phyloP scores from a whole-genome alignment of 495 filamentous ascomycete genomes.

The Penicillium lagena region DNA sequence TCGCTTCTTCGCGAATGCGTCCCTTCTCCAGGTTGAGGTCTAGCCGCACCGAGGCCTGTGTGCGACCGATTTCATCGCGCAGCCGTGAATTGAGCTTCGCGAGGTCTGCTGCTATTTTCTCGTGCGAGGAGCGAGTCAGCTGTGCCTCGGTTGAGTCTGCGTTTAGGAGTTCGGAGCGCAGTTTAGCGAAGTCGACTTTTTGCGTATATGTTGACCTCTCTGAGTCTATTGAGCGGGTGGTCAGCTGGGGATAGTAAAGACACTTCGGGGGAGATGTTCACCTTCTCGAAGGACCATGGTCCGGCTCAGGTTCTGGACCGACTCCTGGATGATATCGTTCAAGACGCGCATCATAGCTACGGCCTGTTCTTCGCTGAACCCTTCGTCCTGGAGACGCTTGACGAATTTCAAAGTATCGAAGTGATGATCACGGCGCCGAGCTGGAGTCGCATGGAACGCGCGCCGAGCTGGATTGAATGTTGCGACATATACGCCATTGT shows the following conservation, averaged over 20 bases:
- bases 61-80: slow-evolving; percentile 88
- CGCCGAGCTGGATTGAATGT: slow-evolving; percentile 36
- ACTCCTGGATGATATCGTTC: slow-evolving; percentile 95
- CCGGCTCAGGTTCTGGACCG: slow-evolving; percentile 94
- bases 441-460: slow-evolving; percentile 63
- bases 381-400: slow-evolving; percentile 79
- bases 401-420: slow-evolving; percentile 99
- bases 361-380: slow-evolving; percentile 91
- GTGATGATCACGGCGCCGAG: slow-evolving; percentile 71
- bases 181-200: slow-evolving; percentile 98
- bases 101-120: slow-evolving; percentile 88
- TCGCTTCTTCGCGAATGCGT: slow-evolving; percentile 91
- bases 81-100: slow-evolving; percentile 84
- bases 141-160: slow-evolving; percentile 86
- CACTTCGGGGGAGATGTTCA: slow-evolving; percentile 6
- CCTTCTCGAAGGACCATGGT: slow-evolving; percentile 98
- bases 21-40: slow-evolving; percentile 98
- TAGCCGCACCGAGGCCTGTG: slow-evolving; percentile 82
- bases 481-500: slow-evolving; percentile 45
- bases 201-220: slow-evolving; percentile 83
- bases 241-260: not conserved
- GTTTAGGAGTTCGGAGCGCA: slow-evolving; percentile 86
- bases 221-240: slow-evolving; percentile 30
- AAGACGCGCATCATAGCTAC: slow-evolving; percentile 97
- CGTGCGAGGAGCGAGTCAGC: slow-evolving; percentile 83